Evolutionary conservation across 139 green algal genomes (phyloP).

Genomic region (Ettlia oleoabundans): DNA sequence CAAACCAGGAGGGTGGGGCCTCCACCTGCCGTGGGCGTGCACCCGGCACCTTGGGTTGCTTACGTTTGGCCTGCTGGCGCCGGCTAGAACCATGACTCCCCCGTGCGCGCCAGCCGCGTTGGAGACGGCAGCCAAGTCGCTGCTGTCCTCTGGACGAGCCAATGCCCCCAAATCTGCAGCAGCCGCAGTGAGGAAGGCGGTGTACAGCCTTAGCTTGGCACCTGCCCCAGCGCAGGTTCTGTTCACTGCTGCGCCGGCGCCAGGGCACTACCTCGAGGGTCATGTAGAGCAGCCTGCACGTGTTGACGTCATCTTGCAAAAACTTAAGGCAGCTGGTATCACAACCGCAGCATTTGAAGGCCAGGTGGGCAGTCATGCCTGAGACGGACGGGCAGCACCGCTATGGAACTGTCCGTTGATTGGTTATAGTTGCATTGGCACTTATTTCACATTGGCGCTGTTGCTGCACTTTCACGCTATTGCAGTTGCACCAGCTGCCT

Average conservation of each 20-base stretch:
- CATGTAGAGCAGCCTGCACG: constrained; percentile 22
- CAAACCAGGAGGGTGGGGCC: too few species aligned
- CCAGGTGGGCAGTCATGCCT: not conserved
- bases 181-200: not conserved
- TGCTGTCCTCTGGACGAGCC: too few species aligned
- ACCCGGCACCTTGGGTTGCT: too few species aligned
- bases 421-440: not conserved
- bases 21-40: too few species aligned
- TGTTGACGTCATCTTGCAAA: constrained; percentile 1
- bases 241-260: not conserved
- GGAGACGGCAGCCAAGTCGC: too few species aligned
- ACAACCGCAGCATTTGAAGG: not conserved
- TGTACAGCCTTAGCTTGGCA: too few species aligned
- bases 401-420: not conserved
- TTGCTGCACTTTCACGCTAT: too few species aligned
- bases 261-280: not conserved
- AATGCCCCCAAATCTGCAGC: not conserved
- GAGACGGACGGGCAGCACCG: not conserved
- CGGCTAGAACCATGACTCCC: too few species aligned
- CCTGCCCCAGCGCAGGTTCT: too few species aligned
- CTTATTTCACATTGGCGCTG: not conserved
- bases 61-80: too few species aligned
- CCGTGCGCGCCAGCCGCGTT: too few species aligned
- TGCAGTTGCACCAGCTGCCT: constrained; percentile 17
- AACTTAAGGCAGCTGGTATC: not conserved